Base-by-base conservation (phyloP, 305 asterid genomes). In the Solanum aculeatissimum region DNA sequence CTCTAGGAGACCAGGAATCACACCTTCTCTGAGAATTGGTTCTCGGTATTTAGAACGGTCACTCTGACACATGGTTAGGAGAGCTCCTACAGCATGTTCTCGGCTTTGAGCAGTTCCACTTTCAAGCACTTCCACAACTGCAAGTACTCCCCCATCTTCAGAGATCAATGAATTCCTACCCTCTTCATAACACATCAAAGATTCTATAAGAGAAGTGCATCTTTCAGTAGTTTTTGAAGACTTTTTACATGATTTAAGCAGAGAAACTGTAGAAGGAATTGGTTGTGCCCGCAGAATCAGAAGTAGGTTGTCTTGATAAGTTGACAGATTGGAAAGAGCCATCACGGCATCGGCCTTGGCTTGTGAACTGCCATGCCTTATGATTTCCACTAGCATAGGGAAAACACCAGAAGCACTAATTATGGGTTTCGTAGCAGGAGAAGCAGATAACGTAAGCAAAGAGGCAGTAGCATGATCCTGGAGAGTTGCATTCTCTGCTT, bases 321-420 rank as follows among this genome's bases (percentile, higher is more conserved):
- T 90, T 0, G 98, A 95, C 49, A 97, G 93, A 88, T 97, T 97
- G 91, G 90, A 91, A n/a, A 97, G 98, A 85, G 97, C 98, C 96
- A 93, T 86, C 4, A 94, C 92, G 2, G 98, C 94, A 55, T 97
- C 99, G 55, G 85, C 89, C 90, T 92, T 97, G 29, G 96, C 94
- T 77, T 92, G 99, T 11, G 92, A 65, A 88, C 89, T 83, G 43
- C 93, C 97, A 10, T 87, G 32, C 35, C 84, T 83, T 10, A 95
- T 84, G 84, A 93, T 86, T 49, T 93, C 89, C 82, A 92, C 95
- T 5, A 97, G 98, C 79, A 90, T 93, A 32, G 98, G 98, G 90
- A 97, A 92, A 80, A 91, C 98, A 54, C 98, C 98, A 1, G 96
- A 92, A 75, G 93, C 91, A 54, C 86, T 84, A 10, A 97, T 95